These are phyloP conservation scores for Linum usitatissimum DNA, from an alignment of 345 rosid species.

Conservation along the genomic window DNA sequence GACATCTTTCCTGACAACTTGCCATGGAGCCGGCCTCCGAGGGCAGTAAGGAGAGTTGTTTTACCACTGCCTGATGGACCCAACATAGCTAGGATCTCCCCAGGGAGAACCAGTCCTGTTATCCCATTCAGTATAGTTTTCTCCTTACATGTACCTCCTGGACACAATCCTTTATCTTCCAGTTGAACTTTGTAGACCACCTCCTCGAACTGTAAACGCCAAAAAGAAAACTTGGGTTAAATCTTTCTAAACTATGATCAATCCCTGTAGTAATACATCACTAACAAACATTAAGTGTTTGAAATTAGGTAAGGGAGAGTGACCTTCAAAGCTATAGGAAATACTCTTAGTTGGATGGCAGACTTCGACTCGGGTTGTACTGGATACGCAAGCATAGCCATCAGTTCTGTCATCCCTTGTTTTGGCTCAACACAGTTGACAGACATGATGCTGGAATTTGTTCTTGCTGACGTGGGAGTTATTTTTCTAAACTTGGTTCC, in stretches of 20 bases:
- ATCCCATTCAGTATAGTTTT: constrained; percentile 75
- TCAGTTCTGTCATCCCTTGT: constrained; percentile 40
- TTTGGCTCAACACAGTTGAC: constrained; percentile 44
- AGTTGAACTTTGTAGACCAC: constrained; percentile 72
- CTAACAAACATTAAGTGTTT: background rate
- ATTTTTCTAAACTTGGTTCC: constrained; percentile 24
- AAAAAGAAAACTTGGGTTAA: background rate
- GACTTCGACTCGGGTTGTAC: constrained; percentile 32
- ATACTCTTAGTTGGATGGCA: constrained; percentile 32
- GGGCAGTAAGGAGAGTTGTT: constrained; percentile 94
- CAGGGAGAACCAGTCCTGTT: constrained; percentile 77
- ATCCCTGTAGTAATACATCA: background rate
- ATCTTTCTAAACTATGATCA: background rate
- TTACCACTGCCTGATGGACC: constrained; percentile 99
- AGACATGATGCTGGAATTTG: constrained; percentile 24
- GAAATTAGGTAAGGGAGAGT: constrained; percentile 3
- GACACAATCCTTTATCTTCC: constrained; percentile 38
- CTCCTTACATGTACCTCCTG: constrained; percentile 41
- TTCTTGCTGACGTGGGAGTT: constrained; percentile 14
- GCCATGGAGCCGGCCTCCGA: constrained; percentile 80
- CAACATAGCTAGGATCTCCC: constrained; percentile 89
- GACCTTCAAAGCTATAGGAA: constrained; percentile 80
- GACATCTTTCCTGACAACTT: constrained; percentile 68
- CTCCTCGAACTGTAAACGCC: constrained; percentile 72
- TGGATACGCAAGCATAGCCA: constrained; percentile 34